phyloP scores from a whole-genome alignment of 139 green algal genomes.

The Coccomyxa sp. region DNA sequence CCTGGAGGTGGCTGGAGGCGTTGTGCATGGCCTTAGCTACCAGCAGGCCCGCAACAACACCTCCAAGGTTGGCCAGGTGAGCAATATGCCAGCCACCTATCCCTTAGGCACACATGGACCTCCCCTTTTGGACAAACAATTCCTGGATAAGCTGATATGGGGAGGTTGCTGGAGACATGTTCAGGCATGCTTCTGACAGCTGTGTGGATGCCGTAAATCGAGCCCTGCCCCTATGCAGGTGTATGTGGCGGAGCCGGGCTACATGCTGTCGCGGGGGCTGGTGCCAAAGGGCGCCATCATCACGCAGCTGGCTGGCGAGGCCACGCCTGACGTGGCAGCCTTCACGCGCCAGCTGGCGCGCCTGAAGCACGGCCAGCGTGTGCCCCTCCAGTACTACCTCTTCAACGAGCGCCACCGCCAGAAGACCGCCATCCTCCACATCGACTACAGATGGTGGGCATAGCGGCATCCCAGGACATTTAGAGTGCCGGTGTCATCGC shows the following conservation, averaged over 20 bases:
- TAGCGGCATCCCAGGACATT: not conserved
- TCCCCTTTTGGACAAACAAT: not conserved
- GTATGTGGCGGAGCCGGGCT: slow-evolving; percentile 81
- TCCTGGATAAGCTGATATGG: not conserved
- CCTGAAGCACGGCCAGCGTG: slow-evolving; percentile 50
- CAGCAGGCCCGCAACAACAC: slow-evolving; percentile 85
- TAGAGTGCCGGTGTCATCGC: not conserved
- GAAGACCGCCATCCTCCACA: slow-evolving; percentile 35
- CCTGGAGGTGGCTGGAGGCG: slow-evolving; percentile 73
- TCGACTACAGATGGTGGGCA: slow-evolving; percentile 67
- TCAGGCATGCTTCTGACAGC: not conserved
- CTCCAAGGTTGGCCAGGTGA: slow-evolving; percentile 35
- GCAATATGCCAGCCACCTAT: not conserved
- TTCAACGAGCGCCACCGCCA: slow-evolving; percentile 59
- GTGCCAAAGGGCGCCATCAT: slow-evolving; percentile 83
- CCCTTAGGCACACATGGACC: not conserved
- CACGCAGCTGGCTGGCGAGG: slow-evolving; percentile 46
- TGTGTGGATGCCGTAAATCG: not conserved
- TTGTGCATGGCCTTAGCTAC: slow-evolving; percentile 81
- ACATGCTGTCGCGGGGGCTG: slow-evolving; percentile 39
- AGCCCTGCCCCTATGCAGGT: slow-evolving; percentile 40
- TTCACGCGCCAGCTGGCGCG: slow-evolving; percentile 31
- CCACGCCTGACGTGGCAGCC: slow-evolving; percentile 62
- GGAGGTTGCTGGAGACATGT: not conserved
- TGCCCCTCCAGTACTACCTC: slow-evolving; percentile 73